These are phyloP conservation scores for Sparassis latifolia DNA, from an alignment of 1,284 basidiomycete species.

Conservation along the genomic window DNA sequence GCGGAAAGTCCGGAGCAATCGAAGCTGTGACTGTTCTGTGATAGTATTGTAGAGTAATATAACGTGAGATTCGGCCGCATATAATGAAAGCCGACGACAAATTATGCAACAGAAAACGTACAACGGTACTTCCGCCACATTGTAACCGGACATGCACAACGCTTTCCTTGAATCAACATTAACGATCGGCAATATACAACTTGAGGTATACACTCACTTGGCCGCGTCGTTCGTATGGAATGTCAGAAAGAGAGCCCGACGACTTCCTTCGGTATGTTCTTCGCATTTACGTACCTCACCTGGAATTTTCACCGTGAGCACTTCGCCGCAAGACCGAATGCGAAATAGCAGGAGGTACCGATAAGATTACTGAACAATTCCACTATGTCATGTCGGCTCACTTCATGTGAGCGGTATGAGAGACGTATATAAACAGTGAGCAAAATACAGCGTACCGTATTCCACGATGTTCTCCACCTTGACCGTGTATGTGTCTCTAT, in stretches of 20 bases:
- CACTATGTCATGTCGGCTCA: conserved; percentile 43
- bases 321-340: not conserved
- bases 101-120: conserved; percentile 25
- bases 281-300: conserved; percentile 42
- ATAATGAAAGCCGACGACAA: not conserved
- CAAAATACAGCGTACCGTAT: conserved; percentile 26
- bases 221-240: conserved; percentile 44
- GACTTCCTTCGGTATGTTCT: conserved; percentile 31
- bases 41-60: conserved; percentile 12
- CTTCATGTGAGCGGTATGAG: conserved; percentile 19
- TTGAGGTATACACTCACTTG: conserved; percentile 28
- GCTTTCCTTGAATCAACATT: conserved; percentile 41
- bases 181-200: conserved; percentile 4
- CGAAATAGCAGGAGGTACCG: conserved; percentile 28
- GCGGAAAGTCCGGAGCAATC: conserved; percentile 14
- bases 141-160: conserved; percentile 60
- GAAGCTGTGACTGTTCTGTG: conserved; percentile 30
- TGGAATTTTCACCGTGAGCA: conserved; percentile 13
- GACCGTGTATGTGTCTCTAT: conserved; percentile 32
- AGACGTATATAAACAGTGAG: not conserved
- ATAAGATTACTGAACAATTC: conserved; percentile 51
- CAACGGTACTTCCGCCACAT: conserved; percentile 48
- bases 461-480: conserved; percentile 38
- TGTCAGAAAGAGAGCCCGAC: conserved; percentile 40
- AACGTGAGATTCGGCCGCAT: not conserved